These are phyloP conservation scores for Blastomyces gilchristii DNA, from an alignment of 2,329 filamentous ascomycete genomes.

Conservation along the genomic window DNA sequence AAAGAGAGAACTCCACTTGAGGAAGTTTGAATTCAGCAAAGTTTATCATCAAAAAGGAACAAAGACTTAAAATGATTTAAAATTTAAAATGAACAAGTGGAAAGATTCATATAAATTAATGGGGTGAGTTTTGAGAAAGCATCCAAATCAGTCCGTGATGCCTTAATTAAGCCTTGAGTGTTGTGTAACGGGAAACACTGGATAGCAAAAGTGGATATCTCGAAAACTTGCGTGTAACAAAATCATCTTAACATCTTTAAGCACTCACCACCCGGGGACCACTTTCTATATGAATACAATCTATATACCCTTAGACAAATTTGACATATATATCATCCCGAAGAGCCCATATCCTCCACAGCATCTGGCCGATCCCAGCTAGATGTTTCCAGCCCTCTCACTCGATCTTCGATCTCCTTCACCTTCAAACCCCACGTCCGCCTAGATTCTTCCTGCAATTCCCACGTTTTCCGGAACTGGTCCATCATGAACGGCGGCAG, in stretches of 20 bases:
- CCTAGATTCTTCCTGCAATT: conserved; percentile 52
- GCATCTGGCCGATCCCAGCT: conserved; percentile 66
- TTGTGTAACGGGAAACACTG: not conserved
- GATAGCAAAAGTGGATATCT: not conserved
- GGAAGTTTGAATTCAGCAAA: not conserved
- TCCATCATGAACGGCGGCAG: conserved; percentile 53
- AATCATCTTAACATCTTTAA: not conserved
- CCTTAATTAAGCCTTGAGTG: not conserved
- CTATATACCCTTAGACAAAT: not conserved
- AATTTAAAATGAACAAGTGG: too few relatives aligned
- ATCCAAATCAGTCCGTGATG: not conserved
- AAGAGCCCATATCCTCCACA: conserved; percentile 56
- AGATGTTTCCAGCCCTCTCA: conserved; percentile 55
- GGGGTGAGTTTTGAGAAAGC: not conserved
- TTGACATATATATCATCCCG: conserved; percentile 13
- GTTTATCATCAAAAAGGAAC: too few relatives aligned
- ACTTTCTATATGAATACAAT: not conserved
- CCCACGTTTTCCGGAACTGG: conserved; percentile 50
- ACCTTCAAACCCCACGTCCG: conserved; percentile 45
- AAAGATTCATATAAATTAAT: not conserved
- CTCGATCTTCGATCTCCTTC: conserved; percentile 45
- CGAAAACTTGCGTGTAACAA: not conserved
- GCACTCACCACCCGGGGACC: not conserved
- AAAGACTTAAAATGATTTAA: not conserved
- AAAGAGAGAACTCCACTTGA: not conserved